Conservation (phyloP, 2,329 filamentous ascomycete species). For the Rutstroemia sp. region DNA sequence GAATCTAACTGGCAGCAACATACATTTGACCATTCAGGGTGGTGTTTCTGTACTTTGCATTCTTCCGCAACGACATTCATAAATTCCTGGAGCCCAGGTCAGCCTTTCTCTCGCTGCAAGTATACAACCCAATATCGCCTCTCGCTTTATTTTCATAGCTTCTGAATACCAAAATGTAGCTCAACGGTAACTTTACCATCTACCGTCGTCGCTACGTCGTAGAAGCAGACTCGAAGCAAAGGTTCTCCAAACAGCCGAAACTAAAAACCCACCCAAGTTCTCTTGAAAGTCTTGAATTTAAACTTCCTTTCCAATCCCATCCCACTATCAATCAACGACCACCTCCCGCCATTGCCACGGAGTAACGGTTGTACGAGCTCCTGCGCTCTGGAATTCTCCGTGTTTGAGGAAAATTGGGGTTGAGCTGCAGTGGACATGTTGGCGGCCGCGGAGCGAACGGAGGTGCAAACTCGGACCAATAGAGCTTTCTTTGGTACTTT, state of each 20-base stretch:
- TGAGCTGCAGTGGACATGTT: not conserved
- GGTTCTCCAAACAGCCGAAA: not conserved
- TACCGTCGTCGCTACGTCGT: not conserved
- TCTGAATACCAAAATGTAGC: no score
- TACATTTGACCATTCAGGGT: conserved; percentile 72
- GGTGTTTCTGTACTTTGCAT: conserved; percentile 61
- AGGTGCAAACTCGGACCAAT: no score
- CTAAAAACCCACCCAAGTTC: conserved; percentile 49
- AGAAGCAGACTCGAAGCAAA: not conserved
- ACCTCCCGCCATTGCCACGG: conserved; percentile 31
- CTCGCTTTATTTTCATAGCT: no score
- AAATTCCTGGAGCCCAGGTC: conserved; percentile 48
- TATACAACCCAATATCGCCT: no score
- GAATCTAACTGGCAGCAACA: conserved; percentile 16
- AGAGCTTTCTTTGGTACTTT: no score
- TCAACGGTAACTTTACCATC: not conserved
- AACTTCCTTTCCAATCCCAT: conserved; percentile 53
- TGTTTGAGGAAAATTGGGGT: not conserved
- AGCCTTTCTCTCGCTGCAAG: not conserved
- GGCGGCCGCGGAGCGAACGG: not conserved
- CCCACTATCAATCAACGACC: conserved; percentile 44
- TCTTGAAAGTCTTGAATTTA: conserved; percentile 58
- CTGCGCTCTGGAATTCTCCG: not conserved
- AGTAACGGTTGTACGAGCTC: not conserved
- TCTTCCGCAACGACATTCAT: conserved; percentile 66